Base-by-base conservation (phyloP, 202 grass and related monocot species). In the Saccharum hybrid region DNA sequence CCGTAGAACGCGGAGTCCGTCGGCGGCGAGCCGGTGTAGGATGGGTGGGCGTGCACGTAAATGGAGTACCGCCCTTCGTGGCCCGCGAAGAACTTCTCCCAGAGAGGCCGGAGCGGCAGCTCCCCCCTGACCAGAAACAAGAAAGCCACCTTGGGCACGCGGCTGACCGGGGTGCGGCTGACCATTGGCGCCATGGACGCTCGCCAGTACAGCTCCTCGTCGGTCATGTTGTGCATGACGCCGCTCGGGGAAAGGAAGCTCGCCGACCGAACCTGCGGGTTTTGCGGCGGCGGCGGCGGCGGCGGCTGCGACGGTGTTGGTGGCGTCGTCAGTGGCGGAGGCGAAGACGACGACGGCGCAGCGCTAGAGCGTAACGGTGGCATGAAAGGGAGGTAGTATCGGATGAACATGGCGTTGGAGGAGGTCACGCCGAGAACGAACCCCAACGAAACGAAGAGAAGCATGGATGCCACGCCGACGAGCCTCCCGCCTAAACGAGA, bases 361-460 rank as follows among this genome's bases (percentile, higher is more conserved):
- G 41, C 12, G 2, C 28, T 22, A 15, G 64, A 51, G 14, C 40
- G 33, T 1, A 43, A 4, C 12, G 45, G 21, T 0, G 82, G 12
- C 19, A 75, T 2, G 62, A 81, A 52, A 39, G 80, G 7, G 52
- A 45, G 43, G 43, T 77, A 81, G 72, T 64, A 60, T 51, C 43
- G 38, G 34, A 75, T 48, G 63, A 85, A 76, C 83, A 49, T 81
- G 38, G 48, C 73, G 68, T 70, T 88, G 31, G 51, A 92, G 42
- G 88, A 91, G 41, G 89, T 64, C 81, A 88, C 85, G 89, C 87
- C 87, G 1, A 88, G 36, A 10, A 85, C 51, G 34, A 94, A 86
- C 19, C 81, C 77, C 0, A 81, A 30, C 28, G 82, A 78, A 56
- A 94, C 43, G 59, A 90, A 7, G 39, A 94, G 66, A 16, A 88